Evolutionary conservation across 208 protist genomes (phyloP).

Genomic region (Crithidia sp.): DNA sequence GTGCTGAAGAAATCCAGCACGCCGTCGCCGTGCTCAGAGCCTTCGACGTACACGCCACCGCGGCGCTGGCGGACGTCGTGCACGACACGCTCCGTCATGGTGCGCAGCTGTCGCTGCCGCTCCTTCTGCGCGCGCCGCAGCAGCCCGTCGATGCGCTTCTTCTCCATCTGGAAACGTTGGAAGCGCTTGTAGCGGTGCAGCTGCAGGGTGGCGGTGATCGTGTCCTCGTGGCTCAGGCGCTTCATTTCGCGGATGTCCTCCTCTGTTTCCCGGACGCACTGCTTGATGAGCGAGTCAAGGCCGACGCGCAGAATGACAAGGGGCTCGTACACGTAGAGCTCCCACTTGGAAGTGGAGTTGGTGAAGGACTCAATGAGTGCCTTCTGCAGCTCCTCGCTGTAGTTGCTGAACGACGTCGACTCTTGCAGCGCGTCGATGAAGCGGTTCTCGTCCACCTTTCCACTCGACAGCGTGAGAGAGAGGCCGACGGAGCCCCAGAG

Average conservation of each 20-base stretch:
- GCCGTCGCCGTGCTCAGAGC: slow-evolving; percentile 13
- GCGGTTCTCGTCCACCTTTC: slow-evolving; percentile 56
- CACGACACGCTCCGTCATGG: slow-evolving; percentile 57
- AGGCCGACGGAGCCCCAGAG: slow-evolving; percentile 84
- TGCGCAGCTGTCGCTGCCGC: slow-evolving; percentile 41
- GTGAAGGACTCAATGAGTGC: slow-evolving; percentile 60
- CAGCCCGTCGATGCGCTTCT: slow-evolving; percentile 55
- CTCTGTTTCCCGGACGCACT: slow-evolving; percentile 73
- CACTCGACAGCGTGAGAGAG: slow-evolving; percentile 75
- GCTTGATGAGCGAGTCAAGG: slow-evolving; percentile 56
- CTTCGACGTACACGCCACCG: slow-evolving; percentile 19
- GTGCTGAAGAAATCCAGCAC: slow-evolving; percentile 46
- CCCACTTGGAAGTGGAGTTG: slow-evolving; percentile 69
- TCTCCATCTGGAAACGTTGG: slow-evolving; percentile 53
- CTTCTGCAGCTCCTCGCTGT: slow-evolving; percentile 56
- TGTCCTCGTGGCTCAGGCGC: slow-evolving; percentile 29
- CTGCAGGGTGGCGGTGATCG: slow-evolving; percentile 34
- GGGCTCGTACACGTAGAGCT: slow-evolving; percentile 62
- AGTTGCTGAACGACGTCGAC: slow-evolving; percentile 41
- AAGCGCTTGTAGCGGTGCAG: slow-evolving; percentile 64
- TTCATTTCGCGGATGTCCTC: slow-evolving; percentile 63
- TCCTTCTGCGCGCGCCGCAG: slow-evolving; percentile 47
- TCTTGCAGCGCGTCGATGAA: slow-evolving; percentile 34
- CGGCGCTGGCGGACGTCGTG: slow-evolving; percentile 39
- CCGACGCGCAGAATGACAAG: slow-evolving; percentile 78